Percentiles rank a stretch among this genome's conserved stretches.
These are phyloP conservation scores for Pontederia crassipes DNA, from an alignment of 176 grass and related monocot genomes.

Conservation along the genomic window DNA sequence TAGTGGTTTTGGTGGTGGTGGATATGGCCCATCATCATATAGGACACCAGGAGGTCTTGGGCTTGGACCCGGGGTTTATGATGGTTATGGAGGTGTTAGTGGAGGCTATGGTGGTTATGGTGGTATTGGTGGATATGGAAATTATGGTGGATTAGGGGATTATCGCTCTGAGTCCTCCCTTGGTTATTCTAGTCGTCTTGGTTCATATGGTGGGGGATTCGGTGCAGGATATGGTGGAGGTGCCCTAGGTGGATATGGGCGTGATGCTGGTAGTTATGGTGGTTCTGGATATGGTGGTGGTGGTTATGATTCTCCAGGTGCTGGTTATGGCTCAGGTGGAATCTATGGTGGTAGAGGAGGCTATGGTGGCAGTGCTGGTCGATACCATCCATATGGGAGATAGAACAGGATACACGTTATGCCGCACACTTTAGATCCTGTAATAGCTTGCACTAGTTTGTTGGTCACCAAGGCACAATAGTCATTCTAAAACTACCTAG, in stretches of 20 bases:
- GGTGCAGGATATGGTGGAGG: constrained; percentile 44
- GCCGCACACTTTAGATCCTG: background rate
- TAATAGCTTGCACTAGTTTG: background rate
- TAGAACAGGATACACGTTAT: constrained; percentile 13
- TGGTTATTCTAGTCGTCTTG: constrained; percentile 46
- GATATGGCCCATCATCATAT: constrained; percentile 43
- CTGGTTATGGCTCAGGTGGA: constrained; percentile 30
- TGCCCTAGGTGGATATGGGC: constrained; percentile 29
- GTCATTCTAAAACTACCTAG: background rate
- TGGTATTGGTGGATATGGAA: constrained; percentile 35
- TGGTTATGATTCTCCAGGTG: constrained; percentile 47
- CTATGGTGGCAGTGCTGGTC: constrained; percentile 50
- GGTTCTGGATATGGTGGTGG: constrained; percentile 46
- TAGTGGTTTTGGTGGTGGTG: constrained; percentile 38
- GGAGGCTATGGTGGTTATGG: constrained; percentile 28
- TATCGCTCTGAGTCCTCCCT: constrained; percentile 40
- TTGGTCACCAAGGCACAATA: background rate
- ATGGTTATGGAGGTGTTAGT: constrained; percentile 24
- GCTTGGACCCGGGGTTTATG: constrained; percentile 45
- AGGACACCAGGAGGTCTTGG: constrained; percentile 58
- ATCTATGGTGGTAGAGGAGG: constrained; percentile 60
- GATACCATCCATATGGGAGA: constrained; percentile 82
- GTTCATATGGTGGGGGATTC: constrained; percentile 30
- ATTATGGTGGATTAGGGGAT: constrained; percentile 41
- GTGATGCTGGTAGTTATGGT: constrained; percentile 41